These are phyloP conservation scores for Saccharomyces pastorianus DNA, from an alignment of 1,139 yeast species.

Conservation along the genomic window DNA sequence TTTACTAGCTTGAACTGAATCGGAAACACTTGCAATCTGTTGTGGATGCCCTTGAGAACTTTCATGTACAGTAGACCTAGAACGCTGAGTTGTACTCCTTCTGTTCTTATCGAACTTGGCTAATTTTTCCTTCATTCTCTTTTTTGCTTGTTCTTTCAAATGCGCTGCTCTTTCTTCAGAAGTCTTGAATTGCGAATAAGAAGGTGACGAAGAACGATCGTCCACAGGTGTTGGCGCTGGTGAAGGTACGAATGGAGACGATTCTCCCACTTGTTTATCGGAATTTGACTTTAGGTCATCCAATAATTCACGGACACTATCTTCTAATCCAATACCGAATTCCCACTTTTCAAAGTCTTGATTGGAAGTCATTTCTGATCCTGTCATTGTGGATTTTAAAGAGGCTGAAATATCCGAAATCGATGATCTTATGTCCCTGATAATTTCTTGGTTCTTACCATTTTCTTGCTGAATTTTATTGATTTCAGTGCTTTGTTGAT, in stretches of 20 bases:
- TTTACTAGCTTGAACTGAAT: not conserved
- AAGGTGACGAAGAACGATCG: not conserved
- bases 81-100: conserved; percentile 16
- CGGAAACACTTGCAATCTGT: not conserved
- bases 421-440: conserved; percentile 66
- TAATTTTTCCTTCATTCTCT: conserved; percentile 79
- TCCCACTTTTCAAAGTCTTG: conserved; percentile 73
- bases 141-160: conserved; percentile 84
- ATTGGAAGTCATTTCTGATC: conserved; percentile 35
- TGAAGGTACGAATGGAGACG: not conserved
- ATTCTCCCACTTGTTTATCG: not conserved
- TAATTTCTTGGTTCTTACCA: conserved; percentile 47
- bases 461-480: conserved; percentile 49
- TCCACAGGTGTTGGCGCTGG: conserved; percentile 4
- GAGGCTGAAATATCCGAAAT: conserved; percentile 65
- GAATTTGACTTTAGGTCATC: conserved; percentile 37
- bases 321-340: conserved; percentile 72
- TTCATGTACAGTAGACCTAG: conserved; percentile 1
- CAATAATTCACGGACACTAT: conserved; percentile 59
- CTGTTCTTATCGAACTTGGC: conserved; percentile 75
- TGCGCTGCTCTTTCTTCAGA: conserved; percentile 72
- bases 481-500: conserved; percentile 49
- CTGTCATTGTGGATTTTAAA: conserved; percentile 40
- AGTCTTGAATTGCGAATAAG: conserved; percentile 30
- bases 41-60: not conserved